phyloP scores from a whole-genome alignment of 352 stramenopile species.

The Globisporangium okanoganense region DNA sequence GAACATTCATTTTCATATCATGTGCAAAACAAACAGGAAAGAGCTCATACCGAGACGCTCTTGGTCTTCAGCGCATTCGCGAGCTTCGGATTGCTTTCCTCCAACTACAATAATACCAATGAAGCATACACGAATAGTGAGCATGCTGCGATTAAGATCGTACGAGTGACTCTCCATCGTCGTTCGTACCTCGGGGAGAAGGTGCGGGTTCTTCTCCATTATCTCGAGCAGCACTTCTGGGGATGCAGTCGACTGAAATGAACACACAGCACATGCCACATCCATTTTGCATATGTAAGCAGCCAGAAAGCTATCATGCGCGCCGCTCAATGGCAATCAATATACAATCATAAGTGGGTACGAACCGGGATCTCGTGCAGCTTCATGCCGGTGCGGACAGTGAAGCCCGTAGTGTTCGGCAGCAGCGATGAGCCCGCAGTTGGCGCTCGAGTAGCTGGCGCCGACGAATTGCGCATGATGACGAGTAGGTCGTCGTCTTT shows the following conservation, averaged over 20 bases:
- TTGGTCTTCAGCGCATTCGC: conserved; percentile 61
- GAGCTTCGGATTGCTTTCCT: conserved; percentile 60
- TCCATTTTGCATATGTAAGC: neutral
- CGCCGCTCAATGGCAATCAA: neutral
- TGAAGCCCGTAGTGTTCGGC: conserved; percentile 19
- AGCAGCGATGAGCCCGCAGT: conserved; percentile 11
- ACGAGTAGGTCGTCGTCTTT: conserved; percentile 73
- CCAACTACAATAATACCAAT: conserved; percentile 34
- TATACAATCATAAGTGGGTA: neutral
- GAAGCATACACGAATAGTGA: neutral
- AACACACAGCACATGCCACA: neutral
- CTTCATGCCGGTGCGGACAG: conserved; percentile 63
- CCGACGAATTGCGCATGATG: conserved; percentile 41
- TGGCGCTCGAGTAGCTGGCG: conserved; percentile 5
- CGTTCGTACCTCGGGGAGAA: conserved; percentile 48
- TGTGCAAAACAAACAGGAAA: neutral
- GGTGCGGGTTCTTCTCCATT: conserved; percentile 75
- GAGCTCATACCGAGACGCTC: conserved; percentile 42
- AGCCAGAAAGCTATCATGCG: neutral
- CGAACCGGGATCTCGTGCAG: conserved; percentile 75
- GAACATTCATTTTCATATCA: neutral
- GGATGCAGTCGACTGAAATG: conserved; percentile 45
- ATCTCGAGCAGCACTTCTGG: conserved; percentile 79
- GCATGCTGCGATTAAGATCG: neutral
- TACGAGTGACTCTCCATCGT: neutral